These are phyloP conservation scores for Ogataea paradorogensis DNA, from an alignment of 805 yeast genomes.

Conservation along the genomic window DNA sequence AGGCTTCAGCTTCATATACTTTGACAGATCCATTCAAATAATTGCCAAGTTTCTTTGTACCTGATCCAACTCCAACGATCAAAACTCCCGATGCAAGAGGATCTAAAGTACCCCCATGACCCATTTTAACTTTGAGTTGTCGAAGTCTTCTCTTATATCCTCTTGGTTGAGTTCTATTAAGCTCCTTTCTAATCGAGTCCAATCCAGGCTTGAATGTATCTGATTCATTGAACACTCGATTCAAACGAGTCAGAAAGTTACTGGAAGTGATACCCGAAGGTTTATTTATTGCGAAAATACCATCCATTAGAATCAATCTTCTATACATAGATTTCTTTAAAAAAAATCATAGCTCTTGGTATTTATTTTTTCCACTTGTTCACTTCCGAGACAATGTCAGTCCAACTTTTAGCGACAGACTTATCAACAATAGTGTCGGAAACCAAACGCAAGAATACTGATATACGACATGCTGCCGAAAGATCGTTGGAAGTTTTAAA, in stretches of 20 bases:
- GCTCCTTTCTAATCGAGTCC: conserved; percentile 45
- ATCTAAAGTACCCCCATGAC: conserved; percentile 98
- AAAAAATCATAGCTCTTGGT: conserved; percentile 4
- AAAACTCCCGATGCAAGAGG: conserved; percentile 94
- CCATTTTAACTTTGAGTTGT: conserved; percentile 74
- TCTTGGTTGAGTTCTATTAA: conserved; percentile 41
- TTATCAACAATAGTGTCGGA: conserved; percentile 61
- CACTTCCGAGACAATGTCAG: conserved; percentile 6
- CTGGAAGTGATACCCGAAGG: conserved; percentile 85
- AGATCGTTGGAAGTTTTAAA: conserved; percentile 47
- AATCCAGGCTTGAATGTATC: conserved; percentile 54
- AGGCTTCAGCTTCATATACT: conserved; percentile 77
- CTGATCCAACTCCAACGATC: conserved; percentile 88
- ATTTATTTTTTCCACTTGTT: conserved; percentile 11
- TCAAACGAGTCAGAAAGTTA: conserved; percentile 64
- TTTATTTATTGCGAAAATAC: conserved; percentile 87
- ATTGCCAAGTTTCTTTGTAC: conserved; percentile 76
- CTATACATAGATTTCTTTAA: conserved; percentile 5
- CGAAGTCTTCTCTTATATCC: conserved; percentile 51
- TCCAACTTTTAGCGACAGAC: conserved; percentile 52
- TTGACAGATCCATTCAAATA: conserved; percentile 75
- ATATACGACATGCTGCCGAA: conserved; percentile 58
- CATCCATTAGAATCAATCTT: conserved; percentile 59
- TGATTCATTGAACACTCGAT: conserved; percentile 58
- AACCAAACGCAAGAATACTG: conserved; percentile 66